phyloP scores from a whole-genome alignment of 2,329 filamentous ascomycete genomes.

The Phyllosticta citrichinensis region DNA sequence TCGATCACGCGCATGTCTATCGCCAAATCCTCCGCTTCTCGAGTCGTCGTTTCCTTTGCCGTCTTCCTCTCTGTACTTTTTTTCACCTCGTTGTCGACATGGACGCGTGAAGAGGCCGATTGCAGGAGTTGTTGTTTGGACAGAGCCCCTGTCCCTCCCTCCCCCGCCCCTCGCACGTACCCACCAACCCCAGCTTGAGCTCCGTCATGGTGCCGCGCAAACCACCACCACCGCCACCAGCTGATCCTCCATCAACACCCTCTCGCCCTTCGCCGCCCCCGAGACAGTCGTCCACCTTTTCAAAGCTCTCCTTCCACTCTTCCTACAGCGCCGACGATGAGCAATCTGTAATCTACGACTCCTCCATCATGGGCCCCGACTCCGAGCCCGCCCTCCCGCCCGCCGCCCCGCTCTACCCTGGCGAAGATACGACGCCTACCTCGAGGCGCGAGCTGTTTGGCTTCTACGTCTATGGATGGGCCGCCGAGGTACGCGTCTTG shows the following conservation, averaged over 20 bases:
- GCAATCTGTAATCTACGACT: conserved; percentile 23
- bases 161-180: conserved; percentile 8
- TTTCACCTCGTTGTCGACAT: not conserved
- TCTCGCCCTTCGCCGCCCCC: conserved; percentile 12
- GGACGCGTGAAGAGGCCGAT: not conserved
- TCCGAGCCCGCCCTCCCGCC: conserved; percentile 20
- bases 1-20: conserved; percentile 4
- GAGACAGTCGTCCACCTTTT: conserved; percentile 23
- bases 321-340: conserved; percentile 31
- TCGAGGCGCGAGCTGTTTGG: conserved; percentile 78
- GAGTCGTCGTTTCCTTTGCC: not conserved
- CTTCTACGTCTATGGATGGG: conserved; percentile 96
- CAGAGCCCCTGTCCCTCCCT: conserved; percentile 2
- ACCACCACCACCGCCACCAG: conserved; percentile 5
- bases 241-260: conserved; percentile 11
- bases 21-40: not conserved
- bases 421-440: conserved; percentile 82
- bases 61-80: not conserved
- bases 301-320: conserved; percentile 20
- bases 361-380: conserved; percentile 23
- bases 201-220: conserved; percentile 9
- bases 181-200: conserved; percentile 8
- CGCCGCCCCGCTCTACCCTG: conserved; percentile 45
- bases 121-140: not conserved
- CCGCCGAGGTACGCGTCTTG: conserved; percentile 57